Base-by-base conservation (phyloP, 2,329 filamentous ascomycete genomes). In the Elsinoe fawcettii region DNA sequence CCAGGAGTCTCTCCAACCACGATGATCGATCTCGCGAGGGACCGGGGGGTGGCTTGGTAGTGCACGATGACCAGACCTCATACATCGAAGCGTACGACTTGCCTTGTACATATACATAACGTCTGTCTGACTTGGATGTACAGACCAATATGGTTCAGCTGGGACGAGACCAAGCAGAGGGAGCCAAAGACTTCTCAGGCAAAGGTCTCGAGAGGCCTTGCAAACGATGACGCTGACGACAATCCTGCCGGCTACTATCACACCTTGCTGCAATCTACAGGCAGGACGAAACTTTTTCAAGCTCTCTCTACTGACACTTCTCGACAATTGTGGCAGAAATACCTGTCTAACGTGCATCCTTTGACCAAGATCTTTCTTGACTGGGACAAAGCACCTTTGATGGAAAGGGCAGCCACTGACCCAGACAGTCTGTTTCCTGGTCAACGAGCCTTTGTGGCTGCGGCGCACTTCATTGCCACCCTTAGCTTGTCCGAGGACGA, bases 401-500 rank as follows among this genome's bases (percentile, higher is more conserved):
- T 37, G 18, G 34, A 5, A 5, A 32, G 30, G 16, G 47, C 47
- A 9, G 9, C 25, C 1, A 44, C 30, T 6, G 41, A 32, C 12
- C 37, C 18, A 3, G 20, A 7, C 12, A 25, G 49, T 20, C 47
- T 59, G 2, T 37, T 22, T 8, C 25, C 30, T 11, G 32, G 16
- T 23, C 43, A 59, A 12, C 47, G 55, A 32, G 20, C 54, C 9
- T 57, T 57, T 14, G 20, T 54, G 4, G 32, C 49, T 16, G 54
- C 51, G 7, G 6, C 57, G 3, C 47, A 57, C 20, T 36, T 59
- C 30, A 44, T 59, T 27, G 47, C 53, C 32, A 39, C 55, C 1
- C 37, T 59, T 32, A 59, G 46, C 18, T n/a, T 59, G 5, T 49
- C 58, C 1, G 54, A 59, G n/a, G 54, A 59, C 34, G 58, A 59